These are phyloP conservation scores for Striga asiatica DNA, from an alignment of 257 asterid species.

Conservation along the genomic window DNA sequence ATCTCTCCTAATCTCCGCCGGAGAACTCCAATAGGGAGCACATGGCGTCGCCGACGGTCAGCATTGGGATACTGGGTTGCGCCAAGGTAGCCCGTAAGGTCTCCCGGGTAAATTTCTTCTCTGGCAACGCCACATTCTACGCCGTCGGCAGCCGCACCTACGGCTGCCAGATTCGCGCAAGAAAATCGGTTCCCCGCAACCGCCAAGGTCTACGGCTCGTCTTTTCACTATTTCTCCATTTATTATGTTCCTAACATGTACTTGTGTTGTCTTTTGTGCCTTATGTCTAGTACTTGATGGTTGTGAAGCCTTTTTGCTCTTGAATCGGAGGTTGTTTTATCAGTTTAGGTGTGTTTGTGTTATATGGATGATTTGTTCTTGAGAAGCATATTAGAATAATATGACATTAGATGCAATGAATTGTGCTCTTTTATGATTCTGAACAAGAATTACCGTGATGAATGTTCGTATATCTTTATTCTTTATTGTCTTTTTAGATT, in stretches of 20 bases:
- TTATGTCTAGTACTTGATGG: too few relatives aligned
- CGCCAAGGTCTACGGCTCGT: slow-evolving; percentile 50
- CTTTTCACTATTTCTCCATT: too few relatives aligned
- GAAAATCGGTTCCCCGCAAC: slow-evolving; percentile 43
- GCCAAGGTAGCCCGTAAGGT: slow-evolving; percentile 53
- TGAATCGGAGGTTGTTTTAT: too few relatives aligned
- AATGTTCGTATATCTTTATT: neutral
- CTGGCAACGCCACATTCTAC: slow-evolving; percentile 41
- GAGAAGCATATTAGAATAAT: too few relatives aligned
- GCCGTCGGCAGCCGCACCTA: slow-evolving; percentile 67
- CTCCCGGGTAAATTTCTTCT: slow-evolving; percentile 38
- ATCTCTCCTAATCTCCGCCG: too few relatives aligned
- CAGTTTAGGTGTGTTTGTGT: too few relatives aligned
- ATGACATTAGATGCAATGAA: too few relatives aligned
- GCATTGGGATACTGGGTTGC: slow-evolving; percentile 63
- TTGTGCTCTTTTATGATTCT: slow-evolving; percentile 3
- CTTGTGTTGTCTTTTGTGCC: too few relatives aligned
- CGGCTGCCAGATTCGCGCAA: slow-evolving; percentile 44
- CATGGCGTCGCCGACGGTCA: slow-evolving; percentile 24
- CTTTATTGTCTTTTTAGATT: neutral
- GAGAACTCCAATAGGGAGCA: too few relatives aligned
- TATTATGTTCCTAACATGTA: too few relatives aligned
- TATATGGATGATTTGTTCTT: too few relatives aligned
- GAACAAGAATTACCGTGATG: slow-evolving; percentile 6
- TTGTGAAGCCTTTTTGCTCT: too few relatives aligned